Percentiles rank a stretch among this genome's conserved stretches.
phyloP scores from a whole-genome alignment of 306 rosid species.

The Cucumis melo region DNA sequence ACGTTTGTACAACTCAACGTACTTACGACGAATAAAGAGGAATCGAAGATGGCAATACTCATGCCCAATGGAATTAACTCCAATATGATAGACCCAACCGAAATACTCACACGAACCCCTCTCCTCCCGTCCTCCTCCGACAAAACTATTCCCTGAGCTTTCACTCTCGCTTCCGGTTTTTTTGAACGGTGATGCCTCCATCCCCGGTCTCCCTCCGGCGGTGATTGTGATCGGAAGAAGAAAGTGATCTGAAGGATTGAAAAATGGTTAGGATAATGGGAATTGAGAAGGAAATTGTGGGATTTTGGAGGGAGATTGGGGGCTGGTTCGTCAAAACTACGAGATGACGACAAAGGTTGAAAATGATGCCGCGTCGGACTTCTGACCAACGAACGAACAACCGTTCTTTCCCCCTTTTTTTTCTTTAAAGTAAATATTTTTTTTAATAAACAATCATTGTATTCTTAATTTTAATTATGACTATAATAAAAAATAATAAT shows the following conservation, averaged over 20 bases:
- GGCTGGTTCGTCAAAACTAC: neutral
- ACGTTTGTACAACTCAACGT: constrained; percentile 67
- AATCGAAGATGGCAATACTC: constrained; percentile 67
- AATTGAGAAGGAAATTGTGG: neutral
- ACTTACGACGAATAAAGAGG: constrained; percentile 57
- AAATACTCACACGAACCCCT: constrained; percentile 39
- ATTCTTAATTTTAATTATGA: too few relatives aligned
- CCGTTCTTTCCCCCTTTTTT: neutral
- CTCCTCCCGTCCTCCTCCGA: constrained; percentile 22
- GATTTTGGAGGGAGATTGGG: neutral
- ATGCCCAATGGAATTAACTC: constrained; percentile 70
- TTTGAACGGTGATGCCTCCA: neutral
- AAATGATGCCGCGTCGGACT: neutral
- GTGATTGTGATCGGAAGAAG: neutral
- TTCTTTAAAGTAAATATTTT: too few relatives aligned
- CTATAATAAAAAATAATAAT: too few relatives aligned
- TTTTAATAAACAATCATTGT: too few relatives aligned
- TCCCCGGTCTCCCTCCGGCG: neutral
- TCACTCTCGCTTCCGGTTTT: constrained; percentile 25
- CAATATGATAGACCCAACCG: constrained; percentile 88
- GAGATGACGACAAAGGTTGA: neutral
- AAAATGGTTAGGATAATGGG: neutral
- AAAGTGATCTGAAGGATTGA: neutral
- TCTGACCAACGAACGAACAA: neutral
- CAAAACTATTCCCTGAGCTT: constrained; percentile 7